Conservation (phyloP, 768 basidiomycete species). For the Tricholoma saponaceum region DNA sequence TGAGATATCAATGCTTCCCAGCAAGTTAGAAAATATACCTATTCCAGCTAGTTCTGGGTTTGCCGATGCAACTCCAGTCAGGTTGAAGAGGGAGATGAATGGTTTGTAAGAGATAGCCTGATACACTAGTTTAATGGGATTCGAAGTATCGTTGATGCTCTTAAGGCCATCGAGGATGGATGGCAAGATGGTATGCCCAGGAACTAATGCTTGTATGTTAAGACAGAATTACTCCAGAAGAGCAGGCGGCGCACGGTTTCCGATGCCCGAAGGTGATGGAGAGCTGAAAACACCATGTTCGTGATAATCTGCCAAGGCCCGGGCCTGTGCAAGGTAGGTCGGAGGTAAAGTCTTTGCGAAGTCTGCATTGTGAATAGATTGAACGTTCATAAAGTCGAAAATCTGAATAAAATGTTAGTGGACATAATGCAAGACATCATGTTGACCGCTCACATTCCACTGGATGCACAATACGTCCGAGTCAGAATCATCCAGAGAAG, state of each 20-base stretch:
- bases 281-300: constrained; percentile 67
- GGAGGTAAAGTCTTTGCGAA: constrained; percentile 46
- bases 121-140: constrained; percentile 55
- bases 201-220: constrained; percentile 41
- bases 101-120: constrained; percentile 73
- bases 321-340: constrained; percentile 48
- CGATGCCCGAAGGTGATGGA: constrained; percentile 48
- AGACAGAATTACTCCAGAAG: not conserved
- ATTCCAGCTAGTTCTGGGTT: constrained; percentile 55
- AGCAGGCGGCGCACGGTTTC: constrained; percentile 46
- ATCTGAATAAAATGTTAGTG: constrained; percentile 33
- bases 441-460: constrained; percentile 32
- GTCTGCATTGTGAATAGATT: constrained; percentile 58
- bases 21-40: constrained; percentile 32
- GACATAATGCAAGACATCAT: not conserved
- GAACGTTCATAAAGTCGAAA: constrained; percentile 72
- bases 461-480: constrained; percentile 11
- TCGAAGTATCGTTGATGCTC: constrained; percentile 42
- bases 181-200: constrained; percentile 61
- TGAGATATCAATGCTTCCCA: not conserved
- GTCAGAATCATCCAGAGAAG: not conserved
- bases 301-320: constrained; percentile 67
- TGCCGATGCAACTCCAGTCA: constrained; percentile 53
- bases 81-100: constrained; percentile 73
- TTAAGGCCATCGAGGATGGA: constrained; percentile 52